Percentiles rank a stretch among this genome's conserved stretches.
Evolutionary conservation across 1,139 yeast species (phyloP).

Genomic region (Candida tropicalis): DNA sequence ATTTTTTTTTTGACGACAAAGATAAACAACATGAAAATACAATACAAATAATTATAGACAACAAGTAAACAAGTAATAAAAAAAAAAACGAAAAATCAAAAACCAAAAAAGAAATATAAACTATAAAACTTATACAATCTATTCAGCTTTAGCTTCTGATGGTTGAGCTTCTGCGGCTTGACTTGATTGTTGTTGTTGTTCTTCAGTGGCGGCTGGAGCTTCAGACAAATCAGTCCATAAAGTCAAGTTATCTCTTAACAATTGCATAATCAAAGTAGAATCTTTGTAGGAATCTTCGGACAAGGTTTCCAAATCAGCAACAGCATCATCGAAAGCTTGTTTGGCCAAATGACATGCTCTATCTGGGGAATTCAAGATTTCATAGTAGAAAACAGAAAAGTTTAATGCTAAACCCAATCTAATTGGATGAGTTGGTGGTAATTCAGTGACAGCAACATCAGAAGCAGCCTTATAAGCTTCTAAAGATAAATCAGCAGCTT

Average conservation of each 20-base stretch:
- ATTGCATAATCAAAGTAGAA: constrained; percentile 97
- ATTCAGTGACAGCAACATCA: constrained; percentile 94
- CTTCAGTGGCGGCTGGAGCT: constrained; percentile 67
- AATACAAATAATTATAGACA: constrained; percentile 6
- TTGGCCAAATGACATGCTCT: constrained; percentile 98
- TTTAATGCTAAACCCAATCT: constrained; percentile 97
- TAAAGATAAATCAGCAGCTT: constrained; percentile 88
- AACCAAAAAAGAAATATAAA: constrained; percentile 20
- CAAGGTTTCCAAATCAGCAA: constrained; percentile 96
- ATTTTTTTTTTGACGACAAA: constrained; percentile 2
- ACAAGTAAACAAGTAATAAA: constrained; percentile 18
- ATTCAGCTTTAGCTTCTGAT: constrained; percentile 39
- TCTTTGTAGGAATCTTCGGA: constrained; percentile 98
- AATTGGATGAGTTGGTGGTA: constrained; percentile 98
- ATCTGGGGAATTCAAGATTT: constrained; percentile 96
- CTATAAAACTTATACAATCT: constrained; percentile 20
- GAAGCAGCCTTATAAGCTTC: constrained; percentile 96
- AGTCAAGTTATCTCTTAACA: constrained; percentile 96
- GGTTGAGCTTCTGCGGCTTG: constrained; percentile 22
- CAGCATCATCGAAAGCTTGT: constrained; percentile 98
- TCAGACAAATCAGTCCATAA: constrained; percentile 99
- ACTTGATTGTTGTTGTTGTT: constrained; percentile 29
- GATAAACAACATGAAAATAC: constrained; percentile 5
- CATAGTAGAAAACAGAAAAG: constrained; percentile 97
- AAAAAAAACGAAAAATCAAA: constrained; percentile 12